Evolutionary conservation across 2,329 filamentous ascomycete species (phyloP), one percentile per base, ranked within the genome.

Genomic region (Alternaria sp.): DNA sequence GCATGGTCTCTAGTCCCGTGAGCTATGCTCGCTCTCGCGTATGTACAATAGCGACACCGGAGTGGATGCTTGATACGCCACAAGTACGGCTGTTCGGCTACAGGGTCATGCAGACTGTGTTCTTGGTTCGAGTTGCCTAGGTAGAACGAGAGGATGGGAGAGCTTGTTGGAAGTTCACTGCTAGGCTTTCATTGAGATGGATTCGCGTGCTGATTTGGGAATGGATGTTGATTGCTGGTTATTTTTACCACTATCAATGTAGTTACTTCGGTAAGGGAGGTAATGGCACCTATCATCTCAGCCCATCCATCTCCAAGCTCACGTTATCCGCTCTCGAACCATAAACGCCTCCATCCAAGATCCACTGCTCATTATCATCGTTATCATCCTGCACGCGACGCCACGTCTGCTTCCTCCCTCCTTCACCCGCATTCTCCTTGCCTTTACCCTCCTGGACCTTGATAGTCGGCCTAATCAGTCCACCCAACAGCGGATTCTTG

Each of bases 401-500:
- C 84, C 84, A 86, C 5, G 78, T 77, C 43, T 76, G 81, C 62
- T 73, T 78, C 66, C 75, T 79, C 61, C 80, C 81, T 26, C 69
- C 60, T 54, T 77, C 81, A 47, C 69, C 61, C 55, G 77, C 70
- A 47, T 74, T 79, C 12, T 75, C 81, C 57, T 81, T 83, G 7
- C 82, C 86, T 70, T 89, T 87, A 11, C 81, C 86, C 69, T 89
- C 87, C 69, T 89, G 67, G 0, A 77, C 68, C 59, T 78, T 81
- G 47, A 82, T 83, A 3, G 89, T 86, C 0, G 91, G 91, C 68
- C 87, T 85, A 67, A 93, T 90, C 66, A 93, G 73, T 0, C 85
- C 85, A 3, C 87, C 87, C 12, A 92, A 80, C 28, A 93, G 77
- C 2, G 91, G 91, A 66, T 93, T 93, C 60, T 82, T 85, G 69